Evolutionary conservation across 768 basidiomycete genomes (phyloP).

Genomic region (Lyophyllum decastes): DNA sequence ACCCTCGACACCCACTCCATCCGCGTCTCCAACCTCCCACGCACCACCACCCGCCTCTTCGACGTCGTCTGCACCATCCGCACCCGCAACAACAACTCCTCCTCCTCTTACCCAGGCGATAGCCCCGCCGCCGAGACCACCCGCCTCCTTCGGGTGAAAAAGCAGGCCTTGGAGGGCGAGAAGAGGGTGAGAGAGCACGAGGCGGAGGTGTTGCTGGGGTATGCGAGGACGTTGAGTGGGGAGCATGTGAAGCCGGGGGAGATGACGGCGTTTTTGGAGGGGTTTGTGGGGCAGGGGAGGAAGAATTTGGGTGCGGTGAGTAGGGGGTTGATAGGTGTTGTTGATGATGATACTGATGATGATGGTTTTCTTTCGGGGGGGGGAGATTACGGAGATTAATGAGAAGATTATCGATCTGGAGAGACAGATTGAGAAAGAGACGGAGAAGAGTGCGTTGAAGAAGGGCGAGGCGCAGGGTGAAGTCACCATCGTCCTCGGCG

Average conservation of each 20-base stretch:
- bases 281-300: constrained; percentile 38
- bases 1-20: constrained; percentile 53
- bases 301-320: constrained; percentile 34
- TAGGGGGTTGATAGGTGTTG: no score
- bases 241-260: constrained; percentile 39
- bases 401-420: constrained; percentile 42
- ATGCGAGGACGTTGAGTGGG: constrained; percentile 43
- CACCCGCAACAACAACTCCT: constrained; percentile 17
- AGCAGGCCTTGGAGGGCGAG: constrained; percentile 35
- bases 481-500: constrained; percentile 44
- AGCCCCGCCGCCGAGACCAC: constrained; percentile 33
- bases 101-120: constrained; percentile 15
- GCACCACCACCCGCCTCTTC: constrained; percentile 46
- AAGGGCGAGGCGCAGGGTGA: constrained; percentile 33
- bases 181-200: constrained; percentile 41
- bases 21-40: constrained; percentile 50
- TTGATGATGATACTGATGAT: no score
- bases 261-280: constrained; percentile 42
- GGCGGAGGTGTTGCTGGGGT: constrained; percentile 40
- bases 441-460: constrained; percentile 31
- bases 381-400: constrained; percentile 33
- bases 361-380: no score
- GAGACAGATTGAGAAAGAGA: constrained; percentile 38
- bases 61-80: constrained; percentile 53
- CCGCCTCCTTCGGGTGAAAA: constrained; percentile 37